Conservation (phyloP, 2,329 filamentous ascomycete genomes). For the Chrysoporthe cubensis region DNA sequence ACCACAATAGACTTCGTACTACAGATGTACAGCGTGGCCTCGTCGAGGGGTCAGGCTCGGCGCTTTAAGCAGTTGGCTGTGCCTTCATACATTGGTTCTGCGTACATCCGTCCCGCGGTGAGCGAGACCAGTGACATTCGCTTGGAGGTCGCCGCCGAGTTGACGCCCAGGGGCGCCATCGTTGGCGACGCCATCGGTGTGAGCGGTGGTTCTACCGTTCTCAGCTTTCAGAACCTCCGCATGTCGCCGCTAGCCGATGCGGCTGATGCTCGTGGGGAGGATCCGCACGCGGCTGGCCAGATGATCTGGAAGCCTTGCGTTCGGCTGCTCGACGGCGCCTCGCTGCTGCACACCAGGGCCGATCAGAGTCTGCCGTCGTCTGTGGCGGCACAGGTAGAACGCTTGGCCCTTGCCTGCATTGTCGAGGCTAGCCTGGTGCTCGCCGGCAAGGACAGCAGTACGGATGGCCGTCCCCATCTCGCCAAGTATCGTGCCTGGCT, state of each 20-base stretch:
- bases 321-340: background rate
- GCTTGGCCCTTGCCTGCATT: background rate
- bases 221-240: background rate
- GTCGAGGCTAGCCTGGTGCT: background rate
- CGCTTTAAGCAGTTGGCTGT: background rate
- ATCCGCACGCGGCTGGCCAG: background rate
- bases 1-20: background rate
- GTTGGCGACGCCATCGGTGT: background rate
- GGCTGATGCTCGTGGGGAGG: background rate
- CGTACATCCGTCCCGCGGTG: background rate
- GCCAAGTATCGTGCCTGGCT: slow-evolving; percentile 1
- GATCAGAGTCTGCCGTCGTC: background rate
- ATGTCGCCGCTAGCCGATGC: slow-evolving; percentile 1
- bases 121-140: background rate
- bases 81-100: background rate
- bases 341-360: background rate
- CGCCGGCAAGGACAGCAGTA: background rate
- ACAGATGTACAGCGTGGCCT: background rate
- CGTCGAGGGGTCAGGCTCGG: background rate
- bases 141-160: background rate
- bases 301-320: slow-evolving; percentile 5
- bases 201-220: background rate
- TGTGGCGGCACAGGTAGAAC: background rate
- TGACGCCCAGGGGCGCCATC: background rate
- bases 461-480: background rate